phyloP scores from a whole-genome alignment of 129 eudicot genomes.

The Saussurea involucrata region DNA sequence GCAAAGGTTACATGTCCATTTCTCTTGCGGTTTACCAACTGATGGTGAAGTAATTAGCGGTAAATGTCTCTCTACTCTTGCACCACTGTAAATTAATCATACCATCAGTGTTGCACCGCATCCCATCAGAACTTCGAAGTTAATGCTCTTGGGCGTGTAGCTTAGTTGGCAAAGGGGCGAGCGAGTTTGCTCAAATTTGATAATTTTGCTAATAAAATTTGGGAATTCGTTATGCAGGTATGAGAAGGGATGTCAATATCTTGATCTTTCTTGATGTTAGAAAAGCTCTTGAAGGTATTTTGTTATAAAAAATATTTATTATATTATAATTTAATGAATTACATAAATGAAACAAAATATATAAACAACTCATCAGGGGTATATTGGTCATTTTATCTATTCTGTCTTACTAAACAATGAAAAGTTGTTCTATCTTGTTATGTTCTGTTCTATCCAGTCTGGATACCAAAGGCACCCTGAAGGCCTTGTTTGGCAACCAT shows the following conservation, averaged over 20 bases:
- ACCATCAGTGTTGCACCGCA: too few species aligned
- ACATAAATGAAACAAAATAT: too few species aligned
- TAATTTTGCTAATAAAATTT: background rate
- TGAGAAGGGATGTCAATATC: conserved; percentile 69
- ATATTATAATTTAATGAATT: too few species aligned
- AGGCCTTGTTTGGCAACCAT: background rate
- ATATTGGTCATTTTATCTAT: too few species aligned
- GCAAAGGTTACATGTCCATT: conserved; percentile 90
- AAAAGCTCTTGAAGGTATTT: conserved; percentile 90
- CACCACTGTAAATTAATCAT: background rate
- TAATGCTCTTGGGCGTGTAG: too few species aligned
- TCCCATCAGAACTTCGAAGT: too few species aligned
- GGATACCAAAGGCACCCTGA: background rate
- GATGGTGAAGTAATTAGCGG: conserved; percentile 90
- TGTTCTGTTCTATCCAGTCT: too few species aligned
- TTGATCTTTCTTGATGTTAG: conserved; percentile 77
- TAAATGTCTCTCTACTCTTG: conserved; percentile 24
- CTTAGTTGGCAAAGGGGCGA: too few species aligned
- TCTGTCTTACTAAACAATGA: too few species aligned
- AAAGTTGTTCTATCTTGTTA: too few species aligned
- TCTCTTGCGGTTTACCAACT: conserved; percentile 82
- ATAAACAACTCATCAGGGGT: too few species aligned
- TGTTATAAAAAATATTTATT: too few species aligned
- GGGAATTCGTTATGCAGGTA: conserved; percentile 50
- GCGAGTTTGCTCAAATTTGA: background rate